Percentiles rank a stretch among this genome's conserved stretches.
These are phyloP conservation scores for Hordeum marinum DNA, from an alignment of 176 grass and related monocot genomes.

Conservation along the genomic window DNA sequence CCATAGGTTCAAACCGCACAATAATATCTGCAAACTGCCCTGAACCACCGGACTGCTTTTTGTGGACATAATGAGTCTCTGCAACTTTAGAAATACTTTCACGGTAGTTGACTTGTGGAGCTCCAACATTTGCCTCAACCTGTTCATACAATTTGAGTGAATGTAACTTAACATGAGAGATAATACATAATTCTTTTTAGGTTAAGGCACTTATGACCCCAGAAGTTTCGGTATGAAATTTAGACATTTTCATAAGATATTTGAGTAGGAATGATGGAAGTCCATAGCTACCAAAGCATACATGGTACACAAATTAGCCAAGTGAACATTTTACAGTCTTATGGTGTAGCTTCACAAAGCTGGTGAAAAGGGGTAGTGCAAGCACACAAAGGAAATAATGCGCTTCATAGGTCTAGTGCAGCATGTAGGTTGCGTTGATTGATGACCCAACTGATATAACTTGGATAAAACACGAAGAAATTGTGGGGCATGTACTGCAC, in stretches of 20 bases:
- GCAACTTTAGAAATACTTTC: conserved; percentile 93
- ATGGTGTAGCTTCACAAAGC: neutral
- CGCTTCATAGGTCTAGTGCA: neutral
- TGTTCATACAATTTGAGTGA: conserved; percentile 35
- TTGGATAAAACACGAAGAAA: neutral
- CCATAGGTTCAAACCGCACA: conserved; percentile 82
- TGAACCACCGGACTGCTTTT: conserved; percentile 94
- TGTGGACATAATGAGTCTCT: conserved; percentile 83
- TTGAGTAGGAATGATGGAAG: neutral
- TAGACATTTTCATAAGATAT: neutral
- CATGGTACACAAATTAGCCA: neutral
- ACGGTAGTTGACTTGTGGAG: conserved; percentile 99
- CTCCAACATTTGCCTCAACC: conserved; percentile 96
- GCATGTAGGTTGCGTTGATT: neutral
- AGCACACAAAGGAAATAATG: neutral
- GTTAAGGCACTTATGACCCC: neutral
- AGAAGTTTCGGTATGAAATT: neutral
- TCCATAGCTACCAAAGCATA: neutral
- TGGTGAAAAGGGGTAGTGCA: neutral
- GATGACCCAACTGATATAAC: neutral
- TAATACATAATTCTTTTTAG: neutral
- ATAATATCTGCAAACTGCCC: conserved; percentile 96
- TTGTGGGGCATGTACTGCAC: neutral
- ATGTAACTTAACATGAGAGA: neutral
- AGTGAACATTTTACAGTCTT: neutral